Percentiles rank a stretch among this genome's conserved stretches.
Evolutionary conservation across 148 eudicot genomes (phyloP).

Genomic region (Persicaria tinctoria): DNA sequence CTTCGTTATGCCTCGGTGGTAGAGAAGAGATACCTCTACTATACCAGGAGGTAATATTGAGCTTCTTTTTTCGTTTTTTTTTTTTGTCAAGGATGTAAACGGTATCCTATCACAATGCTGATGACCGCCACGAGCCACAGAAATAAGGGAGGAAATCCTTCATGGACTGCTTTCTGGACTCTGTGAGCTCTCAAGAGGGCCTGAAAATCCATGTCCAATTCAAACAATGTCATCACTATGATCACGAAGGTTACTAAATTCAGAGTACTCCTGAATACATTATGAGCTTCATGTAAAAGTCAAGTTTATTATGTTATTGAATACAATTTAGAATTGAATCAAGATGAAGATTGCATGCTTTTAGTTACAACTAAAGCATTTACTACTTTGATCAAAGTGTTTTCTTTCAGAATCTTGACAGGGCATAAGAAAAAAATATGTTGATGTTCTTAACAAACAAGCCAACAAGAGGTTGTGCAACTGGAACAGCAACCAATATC

Average conservation of each 20-base stretch:
- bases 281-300: not conserved
- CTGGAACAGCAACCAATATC: not conserved
- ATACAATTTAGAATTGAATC: not conserved
- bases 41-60: not conserved
- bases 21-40: not conserved
- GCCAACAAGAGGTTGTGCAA: not conserved
- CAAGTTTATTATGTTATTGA: too few species aligned
- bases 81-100: not conserved
- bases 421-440: not conserved
- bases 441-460: not conserved
- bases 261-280: not conserved
- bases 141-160: slow-evolving; percentile 66
- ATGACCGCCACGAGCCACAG: slow-evolving; percentile 11
- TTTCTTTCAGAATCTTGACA: not conserved
- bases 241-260: not conserved
- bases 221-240: not conserved
- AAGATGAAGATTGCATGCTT: not conserved
- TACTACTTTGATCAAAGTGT: not conserved
- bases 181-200: slow-evolving; percentile 31
- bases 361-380: not conserved
- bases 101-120: slow-evolving; percentile 14
- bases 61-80: not conserved
- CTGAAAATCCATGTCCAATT: slow-evolving; percentile 30
- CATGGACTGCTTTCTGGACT: slow-evolving; percentile 42
- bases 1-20: not conserved